Evolutionary conservation across 73 alveolate species (phyloP).

Genomic region (Durusdinium trenchii): DNA sequence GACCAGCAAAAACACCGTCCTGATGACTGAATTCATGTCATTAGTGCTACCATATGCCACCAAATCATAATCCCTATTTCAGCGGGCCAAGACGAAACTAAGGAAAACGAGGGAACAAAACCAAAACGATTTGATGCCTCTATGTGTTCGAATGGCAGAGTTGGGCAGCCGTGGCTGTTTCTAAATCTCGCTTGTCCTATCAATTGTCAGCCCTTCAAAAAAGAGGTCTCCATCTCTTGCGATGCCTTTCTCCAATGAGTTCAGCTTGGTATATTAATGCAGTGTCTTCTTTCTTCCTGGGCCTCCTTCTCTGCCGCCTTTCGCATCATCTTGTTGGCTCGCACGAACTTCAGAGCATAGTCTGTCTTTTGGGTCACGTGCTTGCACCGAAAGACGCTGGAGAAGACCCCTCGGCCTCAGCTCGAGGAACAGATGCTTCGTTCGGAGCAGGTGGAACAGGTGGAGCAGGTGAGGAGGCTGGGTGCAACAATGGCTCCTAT

Average conservation of each 20-base stretch:
- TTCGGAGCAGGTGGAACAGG: neutral
- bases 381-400: conserved; percentile 95
- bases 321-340: conserved; percentile 91
- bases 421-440: neutral
- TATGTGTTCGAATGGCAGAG: no score
- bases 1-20: no score
- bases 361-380: conserved; percentile 45
- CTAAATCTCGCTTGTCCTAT: no score
- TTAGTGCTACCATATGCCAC: no score
- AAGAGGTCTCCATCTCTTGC: neutral
- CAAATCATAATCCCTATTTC: no score
- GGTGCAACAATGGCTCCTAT: conserved; percentile 31
- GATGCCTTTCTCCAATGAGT: neutral
- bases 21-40: no score
- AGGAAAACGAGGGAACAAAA: no score
- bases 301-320: conserved; percentile 92
- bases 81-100: no score
- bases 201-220: neutral
- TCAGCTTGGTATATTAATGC: neutral
- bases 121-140: no score
- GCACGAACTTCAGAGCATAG: conserved; percentile 69
- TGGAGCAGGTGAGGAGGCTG: neutral
- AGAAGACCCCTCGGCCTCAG: conserved; percentile 83
- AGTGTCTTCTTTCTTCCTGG: neutral
- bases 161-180: no score